These are phyloP conservation scores for Platanus orientalis DNA, from an alignment of 164 flowering plant species.

Conservation along the genomic window DNA sequence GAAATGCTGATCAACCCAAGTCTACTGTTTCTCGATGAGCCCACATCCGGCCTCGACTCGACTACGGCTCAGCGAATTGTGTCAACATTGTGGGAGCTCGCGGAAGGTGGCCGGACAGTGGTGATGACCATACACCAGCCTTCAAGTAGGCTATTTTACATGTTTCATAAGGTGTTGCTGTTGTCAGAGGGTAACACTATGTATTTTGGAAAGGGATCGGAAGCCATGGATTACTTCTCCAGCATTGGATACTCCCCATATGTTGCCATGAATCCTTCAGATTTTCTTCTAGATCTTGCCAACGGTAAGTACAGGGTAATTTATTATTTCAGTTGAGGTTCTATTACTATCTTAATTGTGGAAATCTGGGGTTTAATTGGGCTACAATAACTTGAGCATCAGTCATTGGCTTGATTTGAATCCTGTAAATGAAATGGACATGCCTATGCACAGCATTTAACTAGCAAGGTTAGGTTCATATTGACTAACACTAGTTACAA, in stretches of 20 bases:
- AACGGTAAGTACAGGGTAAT: slow-evolving; percentile 45
- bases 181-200: slow-evolving; percentile 61
- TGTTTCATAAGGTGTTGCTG: slow-evolving; percentile 69
- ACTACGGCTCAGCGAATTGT: slow-evolving; percentile 68
- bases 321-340: too few relatives aligned
- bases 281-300: slow-evolving; percentile 75
- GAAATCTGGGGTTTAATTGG: background rate
- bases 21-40: slow-evolving; percentile 69
- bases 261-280: slow-evolving; percentile 71
- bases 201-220: slow-evolving; percentile 59
- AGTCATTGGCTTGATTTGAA: too few relatives aligned
- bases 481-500: background rate
- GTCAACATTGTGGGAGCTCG: slow-evolving; percentile 51
- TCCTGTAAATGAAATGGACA: too few relatives aligned
- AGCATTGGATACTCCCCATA: slow-evolving; percentile 51
- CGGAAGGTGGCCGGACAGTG: slow-evolving; percentile 52
- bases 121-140: slow-evolving; percentile 85
- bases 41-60: slow-evolving; percentile 79
- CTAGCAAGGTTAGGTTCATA: background rate
- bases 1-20: slow-evolving; percentile 80
- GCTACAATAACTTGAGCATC: too few relatives aligned
- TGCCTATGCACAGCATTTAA: background rate
- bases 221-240: slow-evolving; percentile 57
- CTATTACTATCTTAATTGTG: background rate
- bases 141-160: slow-evolving; percentile 61